A percentile compares a stretch with the other conserved stretches of the same genome.
Conservation (phyloP, 164 flowering plant species). For the Liriodendron chinense region DNA sequence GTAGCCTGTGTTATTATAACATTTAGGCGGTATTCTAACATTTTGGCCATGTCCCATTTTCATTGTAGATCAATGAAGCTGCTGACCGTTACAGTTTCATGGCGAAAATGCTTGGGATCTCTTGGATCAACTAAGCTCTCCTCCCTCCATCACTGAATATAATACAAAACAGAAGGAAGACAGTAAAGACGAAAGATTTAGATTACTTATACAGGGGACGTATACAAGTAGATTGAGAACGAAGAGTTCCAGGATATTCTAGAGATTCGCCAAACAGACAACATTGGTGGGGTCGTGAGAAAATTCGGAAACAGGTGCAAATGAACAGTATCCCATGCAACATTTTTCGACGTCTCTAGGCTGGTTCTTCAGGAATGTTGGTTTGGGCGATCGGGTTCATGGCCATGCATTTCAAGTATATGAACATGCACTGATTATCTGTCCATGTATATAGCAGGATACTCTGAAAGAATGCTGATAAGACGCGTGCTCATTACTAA, state of each 20-base stretch:
- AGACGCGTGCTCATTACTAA: no score
- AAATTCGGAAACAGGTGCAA: no score
- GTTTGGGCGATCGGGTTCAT: no score
- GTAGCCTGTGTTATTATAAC: background rate
- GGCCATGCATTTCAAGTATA: no score
- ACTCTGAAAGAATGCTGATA: no score
- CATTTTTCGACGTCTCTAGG: background rate
- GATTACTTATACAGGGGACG: background rate
- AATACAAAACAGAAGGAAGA: background rate
- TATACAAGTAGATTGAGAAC: background rate
- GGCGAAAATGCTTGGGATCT: conserved; percentile 63
- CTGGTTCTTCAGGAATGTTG: background rate
- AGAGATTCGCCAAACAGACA: background rate
- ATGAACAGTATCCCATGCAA: background rate
- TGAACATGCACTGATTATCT: no score
- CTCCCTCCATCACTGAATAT: background rate
- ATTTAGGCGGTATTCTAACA: background rate
- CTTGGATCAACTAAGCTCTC: conserved; percentile 49
- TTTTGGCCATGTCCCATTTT: background rate
- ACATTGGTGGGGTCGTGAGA: background rate
- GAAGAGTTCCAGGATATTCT: no score
- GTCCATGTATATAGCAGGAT: no score
- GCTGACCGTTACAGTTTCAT: conserved; percentile 75
- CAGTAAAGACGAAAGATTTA: background rate
- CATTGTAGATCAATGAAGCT: conserved; percentile 74